Evolutionary conservation across 2,329 filamentous ascomycete genomes (phyloP).

Genomic region (Chalaropsis thielavioides): DNA sequence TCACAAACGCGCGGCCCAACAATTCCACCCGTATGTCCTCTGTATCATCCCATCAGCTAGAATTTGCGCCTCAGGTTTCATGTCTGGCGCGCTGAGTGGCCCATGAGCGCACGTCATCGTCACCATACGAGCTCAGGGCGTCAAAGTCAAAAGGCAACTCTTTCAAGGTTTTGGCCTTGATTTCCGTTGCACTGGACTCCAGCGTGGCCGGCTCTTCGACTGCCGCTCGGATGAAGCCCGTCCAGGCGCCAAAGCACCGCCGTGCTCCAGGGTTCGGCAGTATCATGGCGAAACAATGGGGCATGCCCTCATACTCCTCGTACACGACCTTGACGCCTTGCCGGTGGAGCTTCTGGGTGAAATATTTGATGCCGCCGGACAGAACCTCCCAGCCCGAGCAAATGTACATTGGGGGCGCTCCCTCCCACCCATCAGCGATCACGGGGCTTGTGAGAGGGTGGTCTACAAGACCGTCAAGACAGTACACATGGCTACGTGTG

Average conservation of each 20-base stretch:
- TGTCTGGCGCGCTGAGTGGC: background rate
- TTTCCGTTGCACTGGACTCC: constrained; percentile 29
- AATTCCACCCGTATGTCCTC: background rate
- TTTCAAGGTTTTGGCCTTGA: constrained; percentile 38
- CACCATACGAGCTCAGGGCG: constrained; percentile 22
- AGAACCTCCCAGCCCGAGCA: constrained; percentile 58
- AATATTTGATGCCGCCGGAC: constrained; percentile 48
- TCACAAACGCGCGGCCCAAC: background rate
- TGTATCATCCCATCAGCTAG: background rate
- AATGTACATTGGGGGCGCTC: constrained; percentile 51
- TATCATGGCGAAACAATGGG: constrained; percentile 54
- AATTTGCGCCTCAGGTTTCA: background rate
- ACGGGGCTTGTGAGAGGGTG: constrained; percentile 58
- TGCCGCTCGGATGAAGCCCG: constrained; percentile 37
- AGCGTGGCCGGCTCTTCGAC: constrained; percentile 26
- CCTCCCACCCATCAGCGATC: constrained; percentile 43
- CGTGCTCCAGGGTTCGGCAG: constrained; percentile 30
- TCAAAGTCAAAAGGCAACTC: constrained; percentile 33
- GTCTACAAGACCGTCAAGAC: constrained; percentile 36
- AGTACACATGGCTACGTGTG: constrained; percentile 40
- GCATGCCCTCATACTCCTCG: constrained; percentile 68
- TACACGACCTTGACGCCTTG: constrained; percentile 49
- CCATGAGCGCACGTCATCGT: background rate
- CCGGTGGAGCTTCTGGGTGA: constrained; percentile 40
- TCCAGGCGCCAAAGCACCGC: constrained; percentile 41